Evolutionary conservation across 257 asterid species (phyloP).

Genomic region (Salvia miltiorrhiza): DNA sequence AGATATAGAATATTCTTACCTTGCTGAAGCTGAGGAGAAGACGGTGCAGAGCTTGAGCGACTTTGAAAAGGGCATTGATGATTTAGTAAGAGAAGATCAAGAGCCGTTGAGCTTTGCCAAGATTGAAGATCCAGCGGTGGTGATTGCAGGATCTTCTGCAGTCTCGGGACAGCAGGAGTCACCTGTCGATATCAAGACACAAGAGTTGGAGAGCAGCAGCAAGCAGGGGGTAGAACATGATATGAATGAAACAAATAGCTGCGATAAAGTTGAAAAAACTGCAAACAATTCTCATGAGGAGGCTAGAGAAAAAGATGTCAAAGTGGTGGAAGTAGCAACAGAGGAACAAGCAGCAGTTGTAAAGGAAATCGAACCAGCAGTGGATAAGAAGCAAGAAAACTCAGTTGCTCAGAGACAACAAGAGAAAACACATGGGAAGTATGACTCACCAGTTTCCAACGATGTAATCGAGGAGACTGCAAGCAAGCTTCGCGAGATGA

Average conservation of each 20-base stretch:
- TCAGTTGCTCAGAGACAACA: slow-evolving; percentile 23
- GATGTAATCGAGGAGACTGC: slow-evolving; percentile 54
- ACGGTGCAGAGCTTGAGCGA: slow-evolving; percentile 5
- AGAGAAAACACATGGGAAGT: slow-evolving; percentile 31
- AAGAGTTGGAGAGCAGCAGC: slow-evolving; percentile 27
- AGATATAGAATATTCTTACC: slow-evolving; percentile 25
- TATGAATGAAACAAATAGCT: not conserved
- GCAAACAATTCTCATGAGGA: slow-evolving; percentile 25
- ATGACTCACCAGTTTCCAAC: slow-evolving; percentile 38
- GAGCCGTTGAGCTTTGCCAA: slow-evolving; percentile 19
- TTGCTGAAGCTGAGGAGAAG: slow-evolving; percentile 36
- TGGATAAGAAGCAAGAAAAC: slow-evolving; percentile 24
- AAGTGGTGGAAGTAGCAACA: slow-evolving; percentile 14
- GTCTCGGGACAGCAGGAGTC: slow-evolving; percentile 18
- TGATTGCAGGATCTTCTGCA: slow-evolving; percentile 19
- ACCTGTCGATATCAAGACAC: slow-evolving; percentile 14
- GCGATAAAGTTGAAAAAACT: slow-evolving; percentile 7
- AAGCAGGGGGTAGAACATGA: slow-evolving; percentile 21
- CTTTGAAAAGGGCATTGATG: slow-evolving; percentile 17
- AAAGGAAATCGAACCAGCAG: slow-evolving; percentile 30
- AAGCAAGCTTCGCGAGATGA: slow-evolving; percentile 44
- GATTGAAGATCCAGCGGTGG: slow-evolving; percentile 18
- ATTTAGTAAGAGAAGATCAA: slow-evolving; percentile 21
- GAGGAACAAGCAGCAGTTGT: slow-evolving; percentile 4
- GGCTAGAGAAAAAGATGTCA: slow-evolving; percentile 22